phyloP scores from a whole-genome alignment of 1,284 basidiomycete species.

The Termitomyces sp. region DNA sequence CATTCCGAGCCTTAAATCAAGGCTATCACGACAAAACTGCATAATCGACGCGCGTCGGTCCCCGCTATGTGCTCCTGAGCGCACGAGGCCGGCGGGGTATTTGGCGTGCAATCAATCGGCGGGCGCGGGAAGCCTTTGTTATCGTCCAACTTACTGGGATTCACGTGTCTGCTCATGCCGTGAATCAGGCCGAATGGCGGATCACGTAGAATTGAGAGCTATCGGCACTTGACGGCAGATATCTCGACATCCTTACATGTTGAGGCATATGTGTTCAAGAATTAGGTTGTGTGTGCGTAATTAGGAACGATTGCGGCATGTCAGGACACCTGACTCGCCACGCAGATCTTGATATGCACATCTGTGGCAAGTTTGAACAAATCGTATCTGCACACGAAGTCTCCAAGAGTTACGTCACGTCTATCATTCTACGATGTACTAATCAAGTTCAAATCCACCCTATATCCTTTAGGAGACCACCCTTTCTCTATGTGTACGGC shows the following conservation, averaged over 20 bases:
- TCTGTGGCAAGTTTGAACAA: background rate
- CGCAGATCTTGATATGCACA: background rate
- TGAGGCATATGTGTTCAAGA: too few species aligned
- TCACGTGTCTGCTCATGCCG: background rate
- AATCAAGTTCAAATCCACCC: background rate
- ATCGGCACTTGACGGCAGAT: too few species aligned
- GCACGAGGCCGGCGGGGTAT: background rate
- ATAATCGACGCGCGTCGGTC: background rate
- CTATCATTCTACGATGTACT: background rate
- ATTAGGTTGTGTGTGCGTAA: background rate
- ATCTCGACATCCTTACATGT: too few species aligned
- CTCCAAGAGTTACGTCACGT: background rate
- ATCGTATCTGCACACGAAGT: background rate
- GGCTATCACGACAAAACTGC: background rate
- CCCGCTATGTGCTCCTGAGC: background rate
- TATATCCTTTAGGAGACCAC: background rate
- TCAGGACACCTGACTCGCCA: background rate
- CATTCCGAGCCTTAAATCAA: background rate
- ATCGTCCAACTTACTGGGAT: background rate
- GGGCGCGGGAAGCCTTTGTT: background rate
- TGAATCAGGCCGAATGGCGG: background rate
- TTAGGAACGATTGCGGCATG: background rate
- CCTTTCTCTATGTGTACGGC: background rate
- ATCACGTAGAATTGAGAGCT: too few species aligned
- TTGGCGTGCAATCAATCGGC: background rate